Base-by-base conservation (phyloP, 176 grass and related monocot species). In the Triticum timopheevii region DNA sequence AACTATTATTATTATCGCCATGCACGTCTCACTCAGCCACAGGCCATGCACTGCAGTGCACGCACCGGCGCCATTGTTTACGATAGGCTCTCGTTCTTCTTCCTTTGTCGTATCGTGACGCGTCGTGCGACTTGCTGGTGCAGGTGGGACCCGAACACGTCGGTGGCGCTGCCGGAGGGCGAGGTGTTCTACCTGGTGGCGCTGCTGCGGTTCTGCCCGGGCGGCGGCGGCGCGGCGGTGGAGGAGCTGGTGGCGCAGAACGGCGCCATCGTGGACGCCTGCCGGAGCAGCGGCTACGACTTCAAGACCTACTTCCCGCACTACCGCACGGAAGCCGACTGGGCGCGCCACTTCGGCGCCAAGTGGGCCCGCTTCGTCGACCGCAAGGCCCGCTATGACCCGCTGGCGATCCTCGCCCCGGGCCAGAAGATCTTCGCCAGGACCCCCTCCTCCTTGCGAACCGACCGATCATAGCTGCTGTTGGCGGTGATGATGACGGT, bases 131-230 rank as follows among this genome's bases (percentile, higher is more conserved):
- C 63, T 67, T 47, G 13, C 17, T 65, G 38, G 8, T 39, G 65
- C 81, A 98, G 97, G 97, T 99, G 97, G 97, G 97, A 99, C 69
- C 63, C 59, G 2, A 84, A 85, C 44, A 99, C 88, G 89, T 99
- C 94, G 77, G 92, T 97, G 67, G 90, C 90, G 36, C 67, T 99
- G 19, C 94, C 94, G 45, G 87, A 94, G 7, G 85, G 89, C 72
- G 89, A 93, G 73, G 56, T 99, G 50, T 99, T 99, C 87, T 99
- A 99, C 85, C 90, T 99, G 56, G 97, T 99, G 72, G 97, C 97
- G 68, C 89, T 99, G 78, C 94, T 99, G 9, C 84, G 97, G 0
- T 96, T 97, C 89, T 89, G 89, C 90, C 83, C 50, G 50, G 73
- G 19, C 76, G 89, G 86, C 6, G 87, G 92, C 1, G 88, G 87